A percentile compares a stretch with the other conserved stretches of the same genome.
Evolutionary conservation across 805 yeast species (phyloP).

Genomic region (Dipodascus albidus): DNA sequence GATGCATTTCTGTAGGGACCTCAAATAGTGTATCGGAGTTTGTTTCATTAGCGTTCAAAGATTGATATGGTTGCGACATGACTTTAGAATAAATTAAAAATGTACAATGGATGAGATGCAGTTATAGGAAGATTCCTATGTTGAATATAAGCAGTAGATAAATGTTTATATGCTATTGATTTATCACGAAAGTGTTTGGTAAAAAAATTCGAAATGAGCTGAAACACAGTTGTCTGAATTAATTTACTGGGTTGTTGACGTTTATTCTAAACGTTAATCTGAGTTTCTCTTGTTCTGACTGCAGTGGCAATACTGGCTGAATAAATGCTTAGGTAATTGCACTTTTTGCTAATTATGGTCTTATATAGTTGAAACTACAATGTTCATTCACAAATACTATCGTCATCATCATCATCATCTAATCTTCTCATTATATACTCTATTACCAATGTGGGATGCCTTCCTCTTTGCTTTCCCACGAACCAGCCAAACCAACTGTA

Average conservation of each 20-base stretch:
- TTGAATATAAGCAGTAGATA: too few relatives aligned
- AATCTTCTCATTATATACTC: background rate
- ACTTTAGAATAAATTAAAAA: too few relatives aligned
- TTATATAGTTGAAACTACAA: too few relatives aligned
- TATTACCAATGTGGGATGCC: conserved; percentile 11
- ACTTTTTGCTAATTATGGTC: too few relatives aligned
- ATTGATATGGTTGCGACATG: conserved; percentile 3
- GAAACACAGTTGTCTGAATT: background rate
- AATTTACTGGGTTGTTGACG: background rate
- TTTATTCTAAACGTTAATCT: background rate
- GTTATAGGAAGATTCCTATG: too few relatives aligned
- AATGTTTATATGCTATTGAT: too few relatives aligned
- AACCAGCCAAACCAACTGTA: conserved; percentile 10
- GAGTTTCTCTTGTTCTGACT: background rate
- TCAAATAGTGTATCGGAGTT: conserved; percentile 6
- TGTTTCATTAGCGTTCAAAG: conserved; percentile 6
- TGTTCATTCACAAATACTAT: too few relatives aligned
- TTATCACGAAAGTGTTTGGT: too few relatives aligned
- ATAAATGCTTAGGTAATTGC: background rate
- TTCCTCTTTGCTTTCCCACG: conserved; percentile 10
- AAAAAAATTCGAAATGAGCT: too few relatives aligned
- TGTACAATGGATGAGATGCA: too few relatives aligned
- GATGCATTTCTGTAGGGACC: conserved; percentile 5
- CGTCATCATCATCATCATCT: background rate
- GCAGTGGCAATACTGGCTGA: background rate